These are phyloP conservation scores for Stemphylium vesicarium DNA, from an alignment of 2,329 filamentous ascomycete genomes.

Conservation along the genomic window DNA sequence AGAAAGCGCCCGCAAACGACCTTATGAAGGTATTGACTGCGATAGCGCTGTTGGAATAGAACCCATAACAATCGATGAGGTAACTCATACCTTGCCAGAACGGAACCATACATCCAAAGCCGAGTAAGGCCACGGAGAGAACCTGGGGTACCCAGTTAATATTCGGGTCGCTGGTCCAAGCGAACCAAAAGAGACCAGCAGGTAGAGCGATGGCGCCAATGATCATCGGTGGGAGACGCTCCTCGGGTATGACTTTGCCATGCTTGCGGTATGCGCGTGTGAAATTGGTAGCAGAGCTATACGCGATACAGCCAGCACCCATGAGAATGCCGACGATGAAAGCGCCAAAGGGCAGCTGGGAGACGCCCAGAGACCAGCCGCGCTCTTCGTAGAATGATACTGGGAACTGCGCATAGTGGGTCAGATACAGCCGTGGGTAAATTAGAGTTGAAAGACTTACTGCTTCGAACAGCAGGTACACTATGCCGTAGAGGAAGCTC, in stretches of 20 bases:
- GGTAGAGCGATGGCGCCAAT: conserved; percentile 64
- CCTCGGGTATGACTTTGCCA: conserved; percentile 63
- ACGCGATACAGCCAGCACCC: conserved; percentile 47
- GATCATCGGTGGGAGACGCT: conserved; percentile 71
- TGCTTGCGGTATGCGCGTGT: conserved; percentile 38
- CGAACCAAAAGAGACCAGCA: conserved; percentile 66
- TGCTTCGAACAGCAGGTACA: conserved; percentile 58
- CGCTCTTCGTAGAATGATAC: conserved; percentile 69
- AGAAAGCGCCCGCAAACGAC: conserved; percentile 57
- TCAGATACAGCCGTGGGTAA: conserved; percentile 49
- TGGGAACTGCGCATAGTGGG: conserved; percentile 56
- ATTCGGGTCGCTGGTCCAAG: conserved; percentile 59
- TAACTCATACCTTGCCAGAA: conserved; percentile 88
- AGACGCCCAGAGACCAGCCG: conserved; percentile 67
- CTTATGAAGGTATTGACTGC: conserved; percentile 60
- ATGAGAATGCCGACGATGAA: conserved; percentile 67
- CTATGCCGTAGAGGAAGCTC: conserved; percentile 70
- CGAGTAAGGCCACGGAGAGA: conserved; percentile 65
- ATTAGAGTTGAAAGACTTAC: conserved; percentile 21
- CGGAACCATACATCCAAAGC: conserved; percentile 76
- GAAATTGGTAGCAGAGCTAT: conserved; percentile 43
- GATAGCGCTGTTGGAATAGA: conserved; percentile 54
- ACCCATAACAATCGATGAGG: conserved; percentile 69
- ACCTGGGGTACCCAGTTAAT: conserved; percentile 64
- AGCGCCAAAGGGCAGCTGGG: conserved; percentile 68